phyloP scores from a whole-genome alignment of 257 asterid species.

The Salvia rosmarinus region DNA sequence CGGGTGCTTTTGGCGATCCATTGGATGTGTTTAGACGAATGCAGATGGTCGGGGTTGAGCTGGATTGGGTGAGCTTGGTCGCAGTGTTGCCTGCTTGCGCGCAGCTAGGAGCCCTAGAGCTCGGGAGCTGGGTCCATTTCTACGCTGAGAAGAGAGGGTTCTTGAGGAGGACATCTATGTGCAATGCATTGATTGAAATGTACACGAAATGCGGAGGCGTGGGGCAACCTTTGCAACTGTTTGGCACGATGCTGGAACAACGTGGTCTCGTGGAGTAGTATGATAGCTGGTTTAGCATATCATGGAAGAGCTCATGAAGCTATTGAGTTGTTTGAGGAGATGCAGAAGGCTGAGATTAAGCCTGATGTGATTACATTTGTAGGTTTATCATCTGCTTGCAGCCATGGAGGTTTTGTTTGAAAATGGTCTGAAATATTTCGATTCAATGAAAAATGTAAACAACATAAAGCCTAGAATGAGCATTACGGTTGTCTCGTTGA shows the following conservation, averaged over 20 bases:
- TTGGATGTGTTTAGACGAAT: slow-evolving; percentile 64
- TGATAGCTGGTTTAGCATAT: slow-evolving; percentile 73
- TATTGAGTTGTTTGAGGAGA: slow-evolving; percentile 50
- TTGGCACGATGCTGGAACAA: slow-evolving; percentile 53
- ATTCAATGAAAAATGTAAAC: slow-evolving; percentile 54
- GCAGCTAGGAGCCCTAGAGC: slow-evolving; percentile 69
- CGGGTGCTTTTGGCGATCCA: slow-evolving; percentile 62
- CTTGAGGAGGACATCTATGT: slow-evolving; percentile 49
- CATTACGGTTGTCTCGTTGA: slow-evolving; percentile 77
- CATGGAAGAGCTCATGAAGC: slow-evolving; percentile 83
- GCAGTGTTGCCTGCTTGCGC: slow-evolving; percentile 77
- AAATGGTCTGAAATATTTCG: slow-evolving; percentile 60
- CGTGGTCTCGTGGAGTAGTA: slow-evolving; percentile 77
- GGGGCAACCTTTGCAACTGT: slow-evolving; percentile 61
- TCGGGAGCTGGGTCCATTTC: slow-evolving; percentile 77
- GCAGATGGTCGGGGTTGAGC: slow-evolving; percentile 70
- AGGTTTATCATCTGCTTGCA: slow-evolving; percentile 77
- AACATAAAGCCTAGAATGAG: slow-evolving; percentile 61
- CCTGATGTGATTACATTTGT: slow-evolving; percentile 81
- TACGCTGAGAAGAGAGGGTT: slow-evolving; percentile 57
- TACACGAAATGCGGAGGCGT: slow-evolving; percentile 77
- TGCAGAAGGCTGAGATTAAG: slow-evolving; percentile 51
- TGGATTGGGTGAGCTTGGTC: slow-evolving; percentile 80
- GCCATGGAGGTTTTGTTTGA: slow-evolving; percentile 70
- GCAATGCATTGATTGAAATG: slow-evolving; percentile 86